Base-by-base conservation (phyloP, 768 basidiomycete genomes). In the Psilocybe tampanensis region DNA sequence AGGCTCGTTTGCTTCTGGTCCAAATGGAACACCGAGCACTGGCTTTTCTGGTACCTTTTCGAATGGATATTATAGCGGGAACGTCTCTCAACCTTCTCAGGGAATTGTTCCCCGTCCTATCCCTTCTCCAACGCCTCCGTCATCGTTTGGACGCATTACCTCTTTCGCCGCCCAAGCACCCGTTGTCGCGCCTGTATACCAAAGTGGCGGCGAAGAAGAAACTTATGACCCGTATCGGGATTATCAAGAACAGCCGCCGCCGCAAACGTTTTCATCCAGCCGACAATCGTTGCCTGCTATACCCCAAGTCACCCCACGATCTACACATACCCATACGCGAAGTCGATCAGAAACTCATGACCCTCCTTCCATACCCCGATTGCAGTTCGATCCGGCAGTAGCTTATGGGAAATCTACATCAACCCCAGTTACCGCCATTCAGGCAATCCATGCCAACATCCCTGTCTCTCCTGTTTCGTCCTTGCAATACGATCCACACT, bases 321-420 rank as follows among this genome's bases (percentile, higher is more conserved):
- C 41, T 24, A 29, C 42, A 49, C 47, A 49, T 21, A 44, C 26
- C 26, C 42, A 32, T 19, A 26, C 51, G 13, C 34, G 42, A 23
- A 43, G 42, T 33, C 48, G 33, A 44, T 52, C 47, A 18, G 43
- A 44, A 32, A 22, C 42, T 8, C 15, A 24, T 23, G 42, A 47
- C 29, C 32, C 39, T 33, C 39, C 34, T 54, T 7, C 60, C 52
- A 33, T 54, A 49, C 64, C 70, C 42, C 44, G 60, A 23, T 55
- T 79, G 56, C 52, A 66, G 7, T 84, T 81, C 62, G 74, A 82
- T 66, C 79, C 78, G 23, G 77, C 75, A 8, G 59, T 80, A 44
- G 84, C 84, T 13, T 86, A 86, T 62, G 62, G 65, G 7, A 66
- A 60, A 23, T 7, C 55, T 6, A 24, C 32, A 11, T 29, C 54